A percentile compares a stretch with the other conserved stretches of the same genome.
These are phyloP conservation scores for Neoboletus magnificus DNA, from an alignment of 768 basidiomycete species.

Conservation along the genomic window DNA sequence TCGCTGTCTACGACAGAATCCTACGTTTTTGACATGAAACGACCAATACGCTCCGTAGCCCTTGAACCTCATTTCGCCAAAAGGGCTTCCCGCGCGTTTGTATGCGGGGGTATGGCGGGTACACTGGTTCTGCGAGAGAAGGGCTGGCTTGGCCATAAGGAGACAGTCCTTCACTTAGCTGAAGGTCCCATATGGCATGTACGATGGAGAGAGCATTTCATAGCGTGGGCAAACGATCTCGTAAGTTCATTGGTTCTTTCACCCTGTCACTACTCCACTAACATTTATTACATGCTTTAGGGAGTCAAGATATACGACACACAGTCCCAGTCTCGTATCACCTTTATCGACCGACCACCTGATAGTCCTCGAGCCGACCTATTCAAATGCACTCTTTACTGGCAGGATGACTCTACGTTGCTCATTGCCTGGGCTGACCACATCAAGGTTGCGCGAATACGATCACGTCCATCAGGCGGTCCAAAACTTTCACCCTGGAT, in stretches of 20 bases:
- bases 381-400: conserved; percentile 87
- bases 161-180: conserved; percentile 72
- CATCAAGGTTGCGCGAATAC: conserved; percentile 85
- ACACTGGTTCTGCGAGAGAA: conserved; percentile 87
- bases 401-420: conserved; percentile 90
- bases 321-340: conserved; percentile 69
- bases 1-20: conserved; percentile 76
- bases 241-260: conserved; percentile 42
- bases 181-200: conserved; percentile 96
- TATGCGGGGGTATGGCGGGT: conserved; percentile 91
- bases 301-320: conserved; percentile 95
- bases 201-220: conserved; percentile 79
- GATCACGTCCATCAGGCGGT: conserved; percentile 50
- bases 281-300: conserved; percentile 36
- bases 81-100: conserved; percentile 70
- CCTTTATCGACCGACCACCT: conserved; percentile 77
- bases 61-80: conserved; percentile 90
- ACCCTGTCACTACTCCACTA: not conserved
- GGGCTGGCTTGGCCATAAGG: conserved; percentile 94
- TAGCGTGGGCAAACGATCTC: conserved; percentile 95
- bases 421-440: conserved; percentile 93
- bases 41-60: conserved; percentile 86
- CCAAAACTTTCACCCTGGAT: conserved; percentile 55
- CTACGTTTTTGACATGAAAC: conserved; percentile 85
- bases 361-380: conserved; percentile 90